Evolutionary conservation across 257 asterid genomes (phyloP).

Genomic region (Ilex aquifolium): DNA sequence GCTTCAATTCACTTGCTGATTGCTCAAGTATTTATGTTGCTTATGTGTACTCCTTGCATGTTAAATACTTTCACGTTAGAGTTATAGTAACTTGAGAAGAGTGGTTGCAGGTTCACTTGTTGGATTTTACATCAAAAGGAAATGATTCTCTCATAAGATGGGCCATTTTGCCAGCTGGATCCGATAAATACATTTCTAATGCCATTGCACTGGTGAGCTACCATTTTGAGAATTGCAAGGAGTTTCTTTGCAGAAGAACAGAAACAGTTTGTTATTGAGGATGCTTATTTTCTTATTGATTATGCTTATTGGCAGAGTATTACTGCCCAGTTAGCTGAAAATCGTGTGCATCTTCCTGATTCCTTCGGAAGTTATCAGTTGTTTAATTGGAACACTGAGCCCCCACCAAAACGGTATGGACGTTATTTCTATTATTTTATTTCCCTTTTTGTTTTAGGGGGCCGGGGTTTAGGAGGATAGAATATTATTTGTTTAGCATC

Average conservation of each 20-base stretch:
- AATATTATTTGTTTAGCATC: no score
- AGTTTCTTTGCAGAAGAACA: constrained; percentile 4
- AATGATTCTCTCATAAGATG: constrained; percentile 63
- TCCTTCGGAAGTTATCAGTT: constrained; percentile 71
- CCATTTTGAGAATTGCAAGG: neutral
- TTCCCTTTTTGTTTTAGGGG: neutral
- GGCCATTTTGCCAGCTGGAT: constrained; percentile 63
- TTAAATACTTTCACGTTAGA: constrained; percentile 7
- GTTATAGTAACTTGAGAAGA: constrained; percentile 21
- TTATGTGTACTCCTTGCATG: constrained; percentile 14
- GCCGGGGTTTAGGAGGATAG: neutral
- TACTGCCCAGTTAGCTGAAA: constrained; percentile 49
- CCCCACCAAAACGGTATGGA: constrained; percentile 47
- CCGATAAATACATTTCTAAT: constrained; percentile 52
- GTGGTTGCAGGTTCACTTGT: constrained; percentile 59
- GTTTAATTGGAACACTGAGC: constrained; percentile 58
- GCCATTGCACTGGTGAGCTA: constrained; percentile 60
- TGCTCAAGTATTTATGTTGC: constrained; percentile 3
- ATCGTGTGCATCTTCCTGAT: constrained; percentile 54
- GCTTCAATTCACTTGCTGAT: constrained; percentile 8
- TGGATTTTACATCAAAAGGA: constrained; percentile 52
- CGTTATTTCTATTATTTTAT: no score
- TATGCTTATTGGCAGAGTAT: constrained; percentile 47
- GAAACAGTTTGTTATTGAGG: constrained; percentile 7
- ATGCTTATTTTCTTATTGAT: constrained; percentile 8